Evolutionary conservation across 2,329 filamentous ascomycete species (phyloP).

Genomic region (Mycosphaerella arachidis): DNA sequence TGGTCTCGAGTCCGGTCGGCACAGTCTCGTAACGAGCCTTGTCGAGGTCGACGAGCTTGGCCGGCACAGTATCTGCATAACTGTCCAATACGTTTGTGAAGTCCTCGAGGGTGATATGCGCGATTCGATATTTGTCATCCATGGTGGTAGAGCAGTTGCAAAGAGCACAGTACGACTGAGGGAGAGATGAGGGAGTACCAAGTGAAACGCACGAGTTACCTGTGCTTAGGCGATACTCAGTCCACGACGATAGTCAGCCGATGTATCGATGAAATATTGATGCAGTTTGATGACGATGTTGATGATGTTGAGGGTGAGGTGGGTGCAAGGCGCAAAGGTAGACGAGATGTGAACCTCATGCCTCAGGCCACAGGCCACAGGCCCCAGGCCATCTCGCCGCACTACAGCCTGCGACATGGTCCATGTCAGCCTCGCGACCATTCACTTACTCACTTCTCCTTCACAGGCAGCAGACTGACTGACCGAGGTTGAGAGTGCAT

Average conservation of each 20-base stretch:
- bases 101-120: constrained; percentile 20
- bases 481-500: no score
- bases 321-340: no score
- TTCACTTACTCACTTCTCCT: no score
- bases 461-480: no score
- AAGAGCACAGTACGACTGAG: neutral
- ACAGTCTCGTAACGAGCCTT: constrained; percentile 56
- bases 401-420: no score
- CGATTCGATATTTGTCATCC: constrained; percentile 11
- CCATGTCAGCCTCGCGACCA: no score
- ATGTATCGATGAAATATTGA: neutral
- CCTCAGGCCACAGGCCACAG: no score
- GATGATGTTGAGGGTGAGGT: neutral
- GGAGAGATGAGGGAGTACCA: neutral
- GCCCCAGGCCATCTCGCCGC: no score
- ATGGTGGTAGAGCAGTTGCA: neutral
- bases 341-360: no score
- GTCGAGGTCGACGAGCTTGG: constrained; percentile 54
- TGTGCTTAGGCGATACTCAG: neutral
- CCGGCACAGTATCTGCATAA: constrained; percentile 25
- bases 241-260: neutral
- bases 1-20: constrained; percentile 42
- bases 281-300: neutral
- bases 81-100: constrained; percentile 23
- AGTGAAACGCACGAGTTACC: neutral